These are phyloP conservation scores for Linnemannia hyalina DNA, from an alignment of 192 early-diverging fungal species.

Conservation along the genomic window DNA sequence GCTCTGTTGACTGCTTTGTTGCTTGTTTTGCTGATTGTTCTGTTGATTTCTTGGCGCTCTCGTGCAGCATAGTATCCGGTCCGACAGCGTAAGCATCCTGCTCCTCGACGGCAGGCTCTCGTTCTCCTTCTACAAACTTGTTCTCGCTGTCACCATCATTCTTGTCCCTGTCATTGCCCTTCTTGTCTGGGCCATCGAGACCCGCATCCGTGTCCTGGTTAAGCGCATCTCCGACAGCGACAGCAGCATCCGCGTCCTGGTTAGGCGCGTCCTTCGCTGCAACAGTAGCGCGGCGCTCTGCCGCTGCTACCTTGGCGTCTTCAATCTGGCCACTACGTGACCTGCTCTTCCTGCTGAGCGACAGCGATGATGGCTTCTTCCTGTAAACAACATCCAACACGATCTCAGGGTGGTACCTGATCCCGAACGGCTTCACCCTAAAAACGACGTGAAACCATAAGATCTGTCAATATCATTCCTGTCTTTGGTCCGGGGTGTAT, in stretches of 20 bases:
- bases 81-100: background rate
- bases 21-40: too few species aligned
- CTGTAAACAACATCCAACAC: conserved; percentile 39
- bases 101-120: background rate
- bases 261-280: background rate
- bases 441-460: background rate
- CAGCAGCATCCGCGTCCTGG: too few species aligned
- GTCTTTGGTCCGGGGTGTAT: too few species aligned
- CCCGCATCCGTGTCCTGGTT: too few species aligned
- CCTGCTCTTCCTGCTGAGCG: background rate
- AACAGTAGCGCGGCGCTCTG: background rate
- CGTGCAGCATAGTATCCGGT: background rate
- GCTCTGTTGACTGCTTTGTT: too few species aligned
- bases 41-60: too few species aligned
- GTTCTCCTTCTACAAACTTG: background rate
- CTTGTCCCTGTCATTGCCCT: too few species aligned
- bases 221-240: too few species aligned
- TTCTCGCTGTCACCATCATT: background rate
- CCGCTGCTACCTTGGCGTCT: too few species aligned
- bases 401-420: conserved; percentile 25
- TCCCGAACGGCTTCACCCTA: conserved; percentile 39
- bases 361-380: background rate
- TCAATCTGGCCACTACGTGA: too few species aligned
- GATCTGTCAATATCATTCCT: too few species aligned
- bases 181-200: too few species aligned